Percentiles rank a stretch among this genome's conserved stretches.
These are phyloP conservation scores for Rhodotorula toruloides DNA, from an alignment of 768 basidiomycete genomes.

Conservation along the genomic window DNA sequence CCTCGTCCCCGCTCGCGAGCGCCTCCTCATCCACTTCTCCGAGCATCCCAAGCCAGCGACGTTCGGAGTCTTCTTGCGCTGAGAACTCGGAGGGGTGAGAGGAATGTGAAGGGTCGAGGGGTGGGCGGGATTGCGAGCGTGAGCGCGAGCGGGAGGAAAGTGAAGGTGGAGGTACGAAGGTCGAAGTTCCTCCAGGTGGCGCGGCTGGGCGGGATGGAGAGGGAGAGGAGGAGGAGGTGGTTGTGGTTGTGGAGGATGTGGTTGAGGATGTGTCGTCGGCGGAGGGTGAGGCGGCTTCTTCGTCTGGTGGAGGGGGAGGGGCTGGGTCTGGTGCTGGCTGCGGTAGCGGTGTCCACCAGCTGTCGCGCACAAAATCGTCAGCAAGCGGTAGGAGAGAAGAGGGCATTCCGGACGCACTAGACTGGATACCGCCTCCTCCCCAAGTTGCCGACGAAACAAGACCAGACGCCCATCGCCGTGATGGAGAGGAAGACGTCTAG, in stretches of 20 bases:
- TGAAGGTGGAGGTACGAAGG: neutral
- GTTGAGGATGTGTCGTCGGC: neutral
- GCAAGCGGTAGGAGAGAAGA: neutral
- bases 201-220: too few relatives aligned
- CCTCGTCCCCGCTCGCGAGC: neutral
- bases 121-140: neutral
- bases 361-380: neutral
- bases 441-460: slow-evolving; percentile 23
- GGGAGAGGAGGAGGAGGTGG: neutral
- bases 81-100: neutral
- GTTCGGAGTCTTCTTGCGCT: neutral
- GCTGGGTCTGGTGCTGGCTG: neutral
- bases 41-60: slow-evolving; percentile 12
- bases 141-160: neutral
- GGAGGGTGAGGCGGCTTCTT: neutral
- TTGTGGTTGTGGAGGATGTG: too few relatives aligned
- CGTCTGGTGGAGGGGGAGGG: neutral
- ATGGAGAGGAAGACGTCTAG: slow-evolving; percentile 29
- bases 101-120: neutral
- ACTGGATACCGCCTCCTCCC: slow-evolving; percentile 19
- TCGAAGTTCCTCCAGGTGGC: too few relatives aligned
- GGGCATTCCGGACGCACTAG: slow-evolving; percentile 2
- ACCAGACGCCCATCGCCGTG: slow-evolving; percentile 17
- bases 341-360: neutral
- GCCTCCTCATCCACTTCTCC: slow-evolving; percentile 19